Base-by-base conservation (phyloP, 441 rosid genomes). In the Mallotus repandus region DNA sequence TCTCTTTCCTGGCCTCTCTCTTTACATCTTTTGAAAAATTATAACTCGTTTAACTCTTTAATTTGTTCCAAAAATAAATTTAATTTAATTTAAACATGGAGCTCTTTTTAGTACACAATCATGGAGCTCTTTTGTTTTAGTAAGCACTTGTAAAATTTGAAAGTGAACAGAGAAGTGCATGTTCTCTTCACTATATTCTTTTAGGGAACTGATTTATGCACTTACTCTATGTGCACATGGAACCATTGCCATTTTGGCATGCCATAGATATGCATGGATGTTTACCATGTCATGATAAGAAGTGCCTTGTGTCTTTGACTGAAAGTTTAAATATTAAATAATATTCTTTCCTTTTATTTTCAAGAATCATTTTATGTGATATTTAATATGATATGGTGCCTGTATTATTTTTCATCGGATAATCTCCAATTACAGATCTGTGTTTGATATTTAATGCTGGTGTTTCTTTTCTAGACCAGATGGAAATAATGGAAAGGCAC, bases 401-500 rank as follows among this genome's bases (percentile, higher is more conserved):
- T 35, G 41, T 4, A 0, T 41, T 10, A 64, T 29, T 2, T 3
- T 68, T 52, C 19, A 21, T 35, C 49, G 45, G 55, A 57, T 64
- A 9, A 25, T 22, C 29, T 19, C 10, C 29, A 32, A 46, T 32
- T 38, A 11, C 3, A 61, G 18, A 38, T 32, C 22, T 64, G 18
- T 29, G n/a, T 14, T 76, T 41, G 57, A 64, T 57, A 71, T 54
- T 54, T 78, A 60, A 74, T 74, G 71, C 53, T 10, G n/a, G 25
- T 63, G 50, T 66, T 70, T 70, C 32, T 68, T 79, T 68, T 79
- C 69, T 62, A 63, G 77, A 71, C 63, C 86, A 87, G 88, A 81
- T 81, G 82, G 84, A 76, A 70, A 64, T 70, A 68, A 72, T 73
- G 81, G 81, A 73, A 82, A 64, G 69, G 89, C 72, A 50, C 68